Evolutionary conservation across 768 basidiomycete genomes (phyloP), one percentile per base, ranked within the genome.

Genomic region (Hirschioporus abietinus): DNA sequence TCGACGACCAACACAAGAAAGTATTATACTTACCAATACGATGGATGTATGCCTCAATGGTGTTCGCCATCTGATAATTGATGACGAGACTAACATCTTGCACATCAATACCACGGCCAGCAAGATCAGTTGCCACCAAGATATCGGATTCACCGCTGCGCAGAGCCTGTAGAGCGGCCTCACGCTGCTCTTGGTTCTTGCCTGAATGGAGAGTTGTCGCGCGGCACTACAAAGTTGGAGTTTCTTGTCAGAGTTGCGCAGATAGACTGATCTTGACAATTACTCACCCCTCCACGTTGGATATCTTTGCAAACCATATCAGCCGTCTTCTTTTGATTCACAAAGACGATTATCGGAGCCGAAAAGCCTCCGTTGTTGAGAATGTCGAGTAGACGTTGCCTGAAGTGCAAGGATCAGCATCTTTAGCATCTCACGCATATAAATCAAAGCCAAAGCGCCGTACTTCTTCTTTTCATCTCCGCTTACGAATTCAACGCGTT

Each of bases 301-400:
- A 99, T 81, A 74, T 98, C 96, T 76, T 96, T 96, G 52, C 94
- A 91, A 35, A 99, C 94, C 89, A 95, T 93, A 75, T 99, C 97
- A 63, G 96, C 96, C 15, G 95, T 96, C 84, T 98, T 97, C 84
- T 99, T 99, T 78, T 99, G 96, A 76, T 99, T 99, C 81, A 98
- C 96, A 78, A 99, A 99, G 23, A 95, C 92, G 69, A 99, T 99
- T 71, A 99, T 99, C 5, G 97, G 97, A 20, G 97, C 87, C 36
- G 88, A 77, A 76, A 88, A 94, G 68, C 85, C 82, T 58, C 88
- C 90, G 68, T 88, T 90, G 81, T 96, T 94, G 77, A 99, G 88
- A 69, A 99, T 93, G 74, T 99, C 96, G 73, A 97, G 79, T 74
- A 99, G 76, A 61, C 88, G 85, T 68, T 90, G 87, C 77, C 95